Evolutionary conservation across 1,139 yeast genomes (phyloP), one percentile per base, ranked within the genome.

Genomic region (Diutina sp.): DNA sequence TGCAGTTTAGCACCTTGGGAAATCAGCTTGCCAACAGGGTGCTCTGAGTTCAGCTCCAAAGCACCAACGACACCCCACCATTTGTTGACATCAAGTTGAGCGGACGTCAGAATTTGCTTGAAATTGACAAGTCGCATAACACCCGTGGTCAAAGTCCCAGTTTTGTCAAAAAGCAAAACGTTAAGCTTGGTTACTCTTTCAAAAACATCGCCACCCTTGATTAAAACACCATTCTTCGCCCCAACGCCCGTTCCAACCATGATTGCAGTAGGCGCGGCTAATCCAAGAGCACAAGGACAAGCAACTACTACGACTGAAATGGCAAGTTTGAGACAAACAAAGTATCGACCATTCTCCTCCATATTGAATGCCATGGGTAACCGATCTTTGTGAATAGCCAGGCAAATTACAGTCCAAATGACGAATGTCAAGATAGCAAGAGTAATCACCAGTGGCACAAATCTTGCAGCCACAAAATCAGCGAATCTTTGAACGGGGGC

Each of bases 181-280:
- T 85, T 79, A 46, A 90, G 74, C 18, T 77, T 71, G 63, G 82
- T 81, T 7, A 95, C 86, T 56, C 74, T 78, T 67, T 95, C 99
- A 60, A 95, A 78, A 12, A 88, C 81, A 57, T 87, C 95, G 29
- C 98, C 99, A 55, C 98, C 97, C 69, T 93, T 93, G 64, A 95
- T 87, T 57, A 95, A 75, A 12, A 93, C 87, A 30, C 99, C 99
- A 69, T 90, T 77, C 12, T 81, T 71, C 0, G 99, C 98, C 46
- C 97, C 98, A 35, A 90, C 87, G 30, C 99, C 99, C 1, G 98
- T 91, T 6, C 98, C 99, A 4, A 93, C 99, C 97, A 93, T 91
- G 4, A 95, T 89, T 0, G 99, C 99, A 1, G 99, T 93, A 0
- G 99, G 99, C 0, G 99, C 96, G 8, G 97, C 97, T 56, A 93